Conservation (phyloP, 345 rosid genomes). For the Aquilaria malaccensis region DNA sequence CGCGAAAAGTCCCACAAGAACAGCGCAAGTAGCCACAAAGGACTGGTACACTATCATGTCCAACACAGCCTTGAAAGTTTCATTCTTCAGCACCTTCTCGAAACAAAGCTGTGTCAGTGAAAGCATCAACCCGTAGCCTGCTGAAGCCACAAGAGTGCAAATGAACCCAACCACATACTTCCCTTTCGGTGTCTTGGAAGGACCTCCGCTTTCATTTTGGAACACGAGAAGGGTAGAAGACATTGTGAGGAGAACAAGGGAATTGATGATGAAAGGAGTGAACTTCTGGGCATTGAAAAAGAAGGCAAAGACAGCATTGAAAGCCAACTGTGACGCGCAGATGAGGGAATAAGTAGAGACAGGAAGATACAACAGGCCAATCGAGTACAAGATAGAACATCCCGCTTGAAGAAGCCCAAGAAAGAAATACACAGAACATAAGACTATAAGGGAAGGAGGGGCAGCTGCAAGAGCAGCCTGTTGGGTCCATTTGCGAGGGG, state of each 20-base stretch:
- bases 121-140: conserved; percentile 16
- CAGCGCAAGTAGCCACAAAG: not conserved
- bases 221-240: conserved; percentile 35
- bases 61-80: not conserved
- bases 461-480: not conserved
- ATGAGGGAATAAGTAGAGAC: not conserved
- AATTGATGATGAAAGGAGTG: conserved; percentile 32
- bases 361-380: not conserved
- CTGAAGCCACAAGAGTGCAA: conserved; percentile 22
- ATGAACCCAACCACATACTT: conserved; percentile 32
- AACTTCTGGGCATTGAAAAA: conserved; percentile 37
- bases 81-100: not conserved
- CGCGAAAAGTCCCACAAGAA: conserved; percentile 9
- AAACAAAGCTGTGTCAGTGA: conserved; percentile 12
- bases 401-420: not conserved
- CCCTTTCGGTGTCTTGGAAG: conserved; percentile 5
- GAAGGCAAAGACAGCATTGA: conserved; percentile 40
- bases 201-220: conserved; percentile 7
- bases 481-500: not conserved
- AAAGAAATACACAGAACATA: not conserved
- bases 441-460: not conserved
- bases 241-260: conserved; percentile 33
- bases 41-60: conserved; percentile 12
- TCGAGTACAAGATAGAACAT: not conserved
- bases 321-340: conserved; percentile 24